Evolutionary conservation across 257 asterid species (phyloP).

Genomic region (Parsonsia alboflavescens): DNA sequence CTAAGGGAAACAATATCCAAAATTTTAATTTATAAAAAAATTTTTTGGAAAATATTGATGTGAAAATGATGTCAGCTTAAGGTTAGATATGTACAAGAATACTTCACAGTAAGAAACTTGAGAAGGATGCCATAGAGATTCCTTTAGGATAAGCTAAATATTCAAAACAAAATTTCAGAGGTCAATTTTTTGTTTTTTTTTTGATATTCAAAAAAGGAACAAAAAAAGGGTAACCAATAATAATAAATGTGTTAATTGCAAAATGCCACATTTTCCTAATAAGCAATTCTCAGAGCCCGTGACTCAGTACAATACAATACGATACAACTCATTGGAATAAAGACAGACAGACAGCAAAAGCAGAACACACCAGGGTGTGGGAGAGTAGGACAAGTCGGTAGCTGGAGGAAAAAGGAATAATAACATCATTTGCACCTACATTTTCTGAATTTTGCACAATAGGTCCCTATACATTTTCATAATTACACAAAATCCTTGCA

Average conservation of each 20-base stretch:
- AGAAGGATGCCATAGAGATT: slow-evolving; percentile 7
- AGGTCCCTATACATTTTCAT: background rate
- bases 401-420: background rate
- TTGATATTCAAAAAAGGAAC: no score
- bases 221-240: no score
- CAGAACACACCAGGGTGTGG: background rate
- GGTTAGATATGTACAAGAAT: background rate
- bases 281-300: slow-evolving; percentile 2
- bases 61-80: background rate
- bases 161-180: slow-evolving; percentile 1
- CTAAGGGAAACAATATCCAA: no score
- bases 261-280: slow-evolving; percentile 10
- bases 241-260: background rate
- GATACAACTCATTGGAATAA: background rate
- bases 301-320: slow-evolving; percentile 7
- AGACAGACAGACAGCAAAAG: background rate
- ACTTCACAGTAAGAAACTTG: background rate
- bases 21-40: background rate
- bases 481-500: no score
- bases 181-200: no score
- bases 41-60: background rate
- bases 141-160: background rate
- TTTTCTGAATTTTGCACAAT: background rate
- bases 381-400: slow-evolving; percentile 12
- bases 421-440: background rate